These are phyloP conservation scores for Lactuca sativa DNA, from an alignment of 129 eudicot genomes.

Conservation along the genomic window DNA sequence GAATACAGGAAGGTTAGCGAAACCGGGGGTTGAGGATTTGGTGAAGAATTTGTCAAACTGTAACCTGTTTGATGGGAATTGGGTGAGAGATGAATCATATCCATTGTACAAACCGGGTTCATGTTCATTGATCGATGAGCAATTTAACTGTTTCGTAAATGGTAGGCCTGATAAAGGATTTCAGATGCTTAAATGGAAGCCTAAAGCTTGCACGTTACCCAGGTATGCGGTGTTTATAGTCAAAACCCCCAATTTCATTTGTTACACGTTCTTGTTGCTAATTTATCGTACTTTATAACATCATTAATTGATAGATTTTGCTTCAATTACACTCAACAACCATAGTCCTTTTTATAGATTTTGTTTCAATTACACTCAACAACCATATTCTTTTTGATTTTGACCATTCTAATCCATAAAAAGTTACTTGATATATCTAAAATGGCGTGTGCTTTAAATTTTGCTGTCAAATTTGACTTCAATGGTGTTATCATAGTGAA, in stretches of 20 bases:
- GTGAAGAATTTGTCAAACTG: conserved; percentile 42
- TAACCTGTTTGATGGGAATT: conserved; percentile 70
- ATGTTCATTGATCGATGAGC: conserved; percentile 70
- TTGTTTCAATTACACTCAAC: conserved; percentile 7
- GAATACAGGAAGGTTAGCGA: neutral
- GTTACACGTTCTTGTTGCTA: neutral
- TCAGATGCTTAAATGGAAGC: conserved; percentile 68
- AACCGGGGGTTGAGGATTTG: conserved; percentile 23
- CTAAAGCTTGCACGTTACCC: conserved; percentile 63
- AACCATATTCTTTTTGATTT: neutral
- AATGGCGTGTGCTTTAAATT: neutral
- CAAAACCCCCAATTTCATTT: conserved; percentile 1
- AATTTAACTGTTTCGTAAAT: conserved; percentile 57
- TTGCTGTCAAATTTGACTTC: neutral
- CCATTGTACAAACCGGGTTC: conserved; percentile 74
- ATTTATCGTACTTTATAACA: neutral
- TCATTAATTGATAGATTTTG: conserved; percentile 16
- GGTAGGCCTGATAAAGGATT: conserved; percentile 70
- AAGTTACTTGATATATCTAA: neutral
- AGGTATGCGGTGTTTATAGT: conserved; percentile 39
- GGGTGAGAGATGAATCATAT: conserved; percentile 74
- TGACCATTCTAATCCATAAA: neutral
- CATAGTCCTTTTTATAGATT: neutral
- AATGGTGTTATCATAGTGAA: conserved; percentile 5
- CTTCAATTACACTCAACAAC: conserved; percentile 2